phyloP scores from a whole-genome alignment of 345 rosid species.

The Chamaenerion angustifolium region DNA sequence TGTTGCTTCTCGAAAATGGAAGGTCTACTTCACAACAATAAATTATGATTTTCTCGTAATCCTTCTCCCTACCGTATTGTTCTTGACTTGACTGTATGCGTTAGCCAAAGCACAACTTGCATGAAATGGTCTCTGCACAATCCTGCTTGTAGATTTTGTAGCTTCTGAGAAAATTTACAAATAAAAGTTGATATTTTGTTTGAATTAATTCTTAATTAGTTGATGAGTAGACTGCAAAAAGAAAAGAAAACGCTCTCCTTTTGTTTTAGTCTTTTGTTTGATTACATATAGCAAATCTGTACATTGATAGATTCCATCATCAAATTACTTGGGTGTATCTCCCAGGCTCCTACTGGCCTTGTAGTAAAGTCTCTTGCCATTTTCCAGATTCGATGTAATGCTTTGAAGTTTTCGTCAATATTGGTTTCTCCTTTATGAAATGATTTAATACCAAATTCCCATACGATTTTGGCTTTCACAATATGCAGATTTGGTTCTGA shows the following conservation, averaged over 20 bases:
- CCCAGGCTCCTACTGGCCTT: too few relatives aligned
- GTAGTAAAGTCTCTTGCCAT: conserved; percentile 39
- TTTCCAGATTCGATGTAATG: background rate
- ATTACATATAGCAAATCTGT: background rate
- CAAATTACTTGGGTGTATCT: background rate
- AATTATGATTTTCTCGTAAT: conserved; percentile 51
- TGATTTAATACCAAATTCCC: background rate
- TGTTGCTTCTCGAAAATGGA: conserved; percentile 26
- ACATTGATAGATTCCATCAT: background rate
- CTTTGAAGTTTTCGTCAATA: background rate
- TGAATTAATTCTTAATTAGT: background rate
- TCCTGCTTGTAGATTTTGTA: conserved; percentile 7
- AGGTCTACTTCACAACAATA: conserved; percentile 25
- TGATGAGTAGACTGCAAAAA: too few relatives aligned
- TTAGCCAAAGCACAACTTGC: too few relatives aligned
- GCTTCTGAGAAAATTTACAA: background rate
- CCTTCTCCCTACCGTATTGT: conserved; percentile 44
- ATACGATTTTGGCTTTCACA: too few relatives aligned
- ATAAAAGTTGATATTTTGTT: background rate
- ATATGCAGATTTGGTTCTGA: conserved; percentile 23
- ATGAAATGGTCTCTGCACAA: too few relatives aligned
- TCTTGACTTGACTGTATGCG: too few relatives aligned
- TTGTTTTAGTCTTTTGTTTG: too few relatives aligned
- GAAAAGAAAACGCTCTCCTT: too few relatives aligned
- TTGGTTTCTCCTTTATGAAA: background rate